Percentiles rank a stretch among this genome's conserved stretches.
These are phyloP conservation scores for Yamadazyma dushanensis DNA, from an alignment of 1,139 yeast genomes.

Conservation along the genomic window DNA sequence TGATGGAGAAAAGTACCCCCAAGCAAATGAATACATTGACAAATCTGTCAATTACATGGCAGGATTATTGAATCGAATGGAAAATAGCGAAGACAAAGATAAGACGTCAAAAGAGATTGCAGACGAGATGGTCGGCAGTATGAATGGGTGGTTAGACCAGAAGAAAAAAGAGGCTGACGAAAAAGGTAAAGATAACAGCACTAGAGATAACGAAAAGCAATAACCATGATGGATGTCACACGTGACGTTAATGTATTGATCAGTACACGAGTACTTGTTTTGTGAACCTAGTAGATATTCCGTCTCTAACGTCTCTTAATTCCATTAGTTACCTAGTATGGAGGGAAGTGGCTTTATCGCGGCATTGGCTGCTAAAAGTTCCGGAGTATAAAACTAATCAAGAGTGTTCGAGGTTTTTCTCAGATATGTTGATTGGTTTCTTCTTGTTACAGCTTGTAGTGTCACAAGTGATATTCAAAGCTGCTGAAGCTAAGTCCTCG, in stretches of 20 bases:
- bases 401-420: neutral
- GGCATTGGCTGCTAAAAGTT: neutral
- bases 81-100: constrained; percentile 31
- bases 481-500: neutral
- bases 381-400: neutral
- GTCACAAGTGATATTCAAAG: constrained; percentile 4
- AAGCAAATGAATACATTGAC: constrained; percentile 22
- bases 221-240: too few species aligned
- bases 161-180: constrained; percentile 15
- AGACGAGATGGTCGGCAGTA: constrained; percentile 31
- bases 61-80: constrained; percentile 30
- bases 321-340: too few species aligned
- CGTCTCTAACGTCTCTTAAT: too few species aligned
- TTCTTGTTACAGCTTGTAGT: constrained; percentile 2
- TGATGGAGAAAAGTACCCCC: constrained; percentile 13
- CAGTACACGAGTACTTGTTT: too few species aligned
- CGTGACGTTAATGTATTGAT: too few species aligned
- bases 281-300: too few species aligned
- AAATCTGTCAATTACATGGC: constrained; percentile 31
- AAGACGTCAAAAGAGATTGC: constrained; percentile 41
- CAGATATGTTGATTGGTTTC: neutral
- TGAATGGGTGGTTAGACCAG: constrained; percentile 30
- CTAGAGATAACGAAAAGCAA: neutral
- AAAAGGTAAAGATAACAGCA: neutral
- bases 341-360: neutral